phyloP scores from a whole-genome alignment of 2,329 filamentous ascomycete genomes.

The Ciborinia camelliae region DNA sequence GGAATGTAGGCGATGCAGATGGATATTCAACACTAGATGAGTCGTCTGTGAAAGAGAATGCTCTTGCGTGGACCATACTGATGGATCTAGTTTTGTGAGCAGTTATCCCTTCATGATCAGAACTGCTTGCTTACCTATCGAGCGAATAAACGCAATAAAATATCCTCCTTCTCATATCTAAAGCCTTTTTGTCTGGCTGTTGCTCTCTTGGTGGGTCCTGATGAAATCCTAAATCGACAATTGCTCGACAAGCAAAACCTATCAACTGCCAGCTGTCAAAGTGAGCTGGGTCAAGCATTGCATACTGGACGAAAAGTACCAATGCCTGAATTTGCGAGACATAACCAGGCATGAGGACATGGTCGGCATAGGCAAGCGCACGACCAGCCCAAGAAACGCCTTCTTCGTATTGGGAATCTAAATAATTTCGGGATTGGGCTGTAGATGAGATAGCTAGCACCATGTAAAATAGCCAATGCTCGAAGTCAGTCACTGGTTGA shows the following conservation, averaged over 20 bases:
- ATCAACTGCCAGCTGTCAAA: conserved; percentile 95
- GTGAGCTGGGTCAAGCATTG: conserved; percentile 83
- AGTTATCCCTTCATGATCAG: background rate
- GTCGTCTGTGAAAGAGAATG: conserved; percentile 92
- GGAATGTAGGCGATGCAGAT: conserved; percentile 40
- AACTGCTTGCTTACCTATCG: conserved; percentile 61
- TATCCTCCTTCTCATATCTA: conserved; percentile 76
- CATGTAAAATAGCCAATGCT: conserved; percentile 86
- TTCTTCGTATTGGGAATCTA: conserved; percentile 59
- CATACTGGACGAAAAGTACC: conserved; percentile 81
- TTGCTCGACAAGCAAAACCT: conserved; percentile 81
- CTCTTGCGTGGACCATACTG: conserved; percentile 80
- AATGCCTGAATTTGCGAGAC: conserved; percentile 84
- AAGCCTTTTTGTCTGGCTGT: conserved; percentile 60
- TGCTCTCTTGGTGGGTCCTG: conserved; percentile 79
- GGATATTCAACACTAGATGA: conserved; percentile 80
- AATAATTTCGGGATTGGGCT: conserved; percentile 66
- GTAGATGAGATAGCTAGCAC: conserved; percentile 80
- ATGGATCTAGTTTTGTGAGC: conserved; percentile 58
- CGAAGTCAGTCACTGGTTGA: conserved; percentile 58
- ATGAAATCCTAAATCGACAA: conserved; percentile 87
- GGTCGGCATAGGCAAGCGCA: conserved; percentile 75
- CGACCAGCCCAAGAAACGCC: conserved; percentile 55
- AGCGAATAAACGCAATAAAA: conserved; percentile 90
- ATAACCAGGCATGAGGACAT: conserved; percentile 80